These are phyloP conservation scores for Coemansia sp. DNA, from an alignment of 192 early-diverging fungal genomes.

Conservation along the genomic window DNA sequence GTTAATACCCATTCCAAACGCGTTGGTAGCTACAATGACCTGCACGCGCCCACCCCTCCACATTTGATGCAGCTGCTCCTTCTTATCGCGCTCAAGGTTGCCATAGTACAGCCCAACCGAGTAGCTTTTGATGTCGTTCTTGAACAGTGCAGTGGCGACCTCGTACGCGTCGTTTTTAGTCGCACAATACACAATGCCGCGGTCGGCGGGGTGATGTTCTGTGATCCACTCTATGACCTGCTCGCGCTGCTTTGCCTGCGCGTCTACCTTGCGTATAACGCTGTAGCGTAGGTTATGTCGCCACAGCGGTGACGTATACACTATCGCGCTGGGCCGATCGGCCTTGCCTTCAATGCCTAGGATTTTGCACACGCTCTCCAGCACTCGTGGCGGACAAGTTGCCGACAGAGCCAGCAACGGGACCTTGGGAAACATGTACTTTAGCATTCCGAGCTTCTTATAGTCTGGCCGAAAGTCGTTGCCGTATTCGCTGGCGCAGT, in stretches of 20 bases:
- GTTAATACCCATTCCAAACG: constrained; percentile 58
- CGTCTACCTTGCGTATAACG: constrained; percentile 54
- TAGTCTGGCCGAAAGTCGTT: constrained; percentile 61
- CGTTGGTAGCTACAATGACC: constrained; percentile 53
- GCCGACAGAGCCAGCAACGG: constrained; percentile 81
- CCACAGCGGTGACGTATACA: constrained; percentile 63
- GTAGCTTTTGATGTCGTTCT: constrained; percentile 52
- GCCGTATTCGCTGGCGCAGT: constrained; percentile 55
- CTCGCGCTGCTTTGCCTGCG: constrained; percentile 36
- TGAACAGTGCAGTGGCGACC: constrained; percentile 50
- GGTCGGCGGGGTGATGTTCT: constrained; percentile 37
- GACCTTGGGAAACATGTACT: constrained; percentile 56
- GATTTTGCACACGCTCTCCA: constrained; percentile 54
- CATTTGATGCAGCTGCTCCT: constrained; percentile 39
- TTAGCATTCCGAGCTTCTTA: constrained; percentile 50
- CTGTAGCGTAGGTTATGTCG: constrained; percentile 63
- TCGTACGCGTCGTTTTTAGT: constrained; percentile 62
- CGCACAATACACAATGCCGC: constrained; percentile 72
- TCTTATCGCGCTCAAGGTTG: constrained; percentile 54
- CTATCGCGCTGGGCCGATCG: constrained; percentile 46
- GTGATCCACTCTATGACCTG: constrained; percentile 61
- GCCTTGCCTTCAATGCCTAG: constrained; percentile 51
- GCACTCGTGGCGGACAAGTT: constrained; percentile 60
- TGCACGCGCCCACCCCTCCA: constrained; percentile 41
- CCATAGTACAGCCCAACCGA: constrained; percentile 63